A percentile compares a stretch with the other conserved stretches of the same genome.
Conservation (phyloP, 2,329 filamentous ascomycete species). For the Neonectria neomacrospora region DNA sequence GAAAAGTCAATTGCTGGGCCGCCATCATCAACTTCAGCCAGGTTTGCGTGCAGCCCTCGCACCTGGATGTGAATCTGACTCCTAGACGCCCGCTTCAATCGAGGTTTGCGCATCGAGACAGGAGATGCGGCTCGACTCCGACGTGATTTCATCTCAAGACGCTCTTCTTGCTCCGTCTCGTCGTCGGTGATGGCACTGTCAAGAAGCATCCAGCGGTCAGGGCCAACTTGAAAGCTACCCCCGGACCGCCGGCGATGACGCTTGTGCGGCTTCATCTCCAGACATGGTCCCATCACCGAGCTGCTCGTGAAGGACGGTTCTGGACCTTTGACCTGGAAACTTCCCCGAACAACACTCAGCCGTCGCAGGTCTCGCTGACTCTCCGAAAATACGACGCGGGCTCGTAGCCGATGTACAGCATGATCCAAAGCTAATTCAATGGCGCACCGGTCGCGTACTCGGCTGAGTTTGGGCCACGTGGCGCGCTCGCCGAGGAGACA, state of each 20-base stretch:
- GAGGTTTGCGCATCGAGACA: conserved; percentile 51
- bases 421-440: conserved; percentile 87
- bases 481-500: conserved; percentile 83
- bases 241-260: conserved; percentile 62
- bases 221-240: conserved; percentile 57
- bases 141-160: conserved; percentile 54
- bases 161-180: conserved; percentile 58
- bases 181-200: conserved; percentile 57
- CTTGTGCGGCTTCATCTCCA: conserved; percentile 47
- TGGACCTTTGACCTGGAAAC: conserved; percentile 40
- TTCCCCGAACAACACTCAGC: conserved; percentile 49
- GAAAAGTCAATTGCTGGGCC: conserved; percentile 52
- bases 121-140: conserved; percentile 42
- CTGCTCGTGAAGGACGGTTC: conserved; percentile 30
- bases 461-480: conserved; percentile 90
- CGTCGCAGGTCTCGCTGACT: conserved; percentile 70
- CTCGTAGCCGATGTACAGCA: conserved; percentile 75
- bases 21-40: conserved; percentile 30
- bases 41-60: conserved; percentile 30
- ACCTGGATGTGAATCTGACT: conserved; percentile 50
- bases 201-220: conserved; percentile 50
- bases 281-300: conserved; percentile 31
- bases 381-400: conserved; percentile 75
- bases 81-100: conserved; percentile 55
- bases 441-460: conserved; percentile 86